Evolutionary conservation across 371 early-diverging fungal genomes (phyloP), one percentile per base, ranked within the genome.

Genomic region (Vittaforma corneae): DNA sequence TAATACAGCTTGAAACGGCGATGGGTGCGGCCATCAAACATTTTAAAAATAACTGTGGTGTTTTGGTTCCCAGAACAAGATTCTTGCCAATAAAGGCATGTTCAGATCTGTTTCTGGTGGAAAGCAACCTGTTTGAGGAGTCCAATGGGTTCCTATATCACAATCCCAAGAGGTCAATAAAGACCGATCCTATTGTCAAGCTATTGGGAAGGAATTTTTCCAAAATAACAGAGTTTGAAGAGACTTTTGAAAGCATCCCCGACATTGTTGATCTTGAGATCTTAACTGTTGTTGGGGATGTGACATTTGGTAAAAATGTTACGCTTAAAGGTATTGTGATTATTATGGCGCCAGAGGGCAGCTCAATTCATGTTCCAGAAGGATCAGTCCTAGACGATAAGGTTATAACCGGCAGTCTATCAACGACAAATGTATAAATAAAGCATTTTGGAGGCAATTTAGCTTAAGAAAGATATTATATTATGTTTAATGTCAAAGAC

Each of bases 1-100:
- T 95, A 5, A 88, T 95, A 60, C 96, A 97, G 81, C 83, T 97
- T 6, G 98, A 97, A 82, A 95, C 98, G 1, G 98, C 98, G 34
- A 93, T 94, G 9, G 96, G 96, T 77, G 93, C 96, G 9, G 93
- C 92, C 44, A 97, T 97, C 80, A 93, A 92, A 82, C 92, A 92
- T 81, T 97, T 97, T 80, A 79, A 84, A 30, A 87, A 86, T 40
- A 89, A 93, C 14, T 90, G 89, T 65, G 98, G 98, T 62, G 83
- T 97, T 66, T 92, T 95, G 70, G 98, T 97, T 2, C 96, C 96
- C 4, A 85, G 98, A 67, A 84, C 82, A 48, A 87, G 98, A 67
- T 97, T 97, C 86, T 81, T 95, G 73, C 98, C 98, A 34, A 96
- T 97, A 70, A 97, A 97, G 80, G 87, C 89, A 55, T 91, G 92